Conservation (phyloP, 345 rosid species). For the Eutrema japonicum region DNA sequence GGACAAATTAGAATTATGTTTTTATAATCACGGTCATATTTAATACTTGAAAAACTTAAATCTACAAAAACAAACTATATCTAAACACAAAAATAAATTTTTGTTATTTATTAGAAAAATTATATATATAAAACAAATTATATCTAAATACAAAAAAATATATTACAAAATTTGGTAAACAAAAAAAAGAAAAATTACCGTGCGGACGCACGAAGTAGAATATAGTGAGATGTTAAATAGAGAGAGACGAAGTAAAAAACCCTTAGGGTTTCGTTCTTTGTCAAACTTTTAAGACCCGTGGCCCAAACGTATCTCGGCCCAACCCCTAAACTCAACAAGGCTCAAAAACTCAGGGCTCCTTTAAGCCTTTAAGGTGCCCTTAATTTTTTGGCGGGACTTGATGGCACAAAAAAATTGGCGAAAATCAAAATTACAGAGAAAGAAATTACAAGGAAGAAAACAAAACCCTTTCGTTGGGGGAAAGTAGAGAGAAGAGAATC, state of each 20-base stretch:
- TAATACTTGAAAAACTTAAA: too few species aligned
- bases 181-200: too few species aligned
- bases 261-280: constrained; percentile 22
- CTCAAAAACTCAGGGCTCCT: neutral
- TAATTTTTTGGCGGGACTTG: constrained; percentile 38
- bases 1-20: too few species aligned
- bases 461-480: neutral
- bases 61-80: too few species aligned
- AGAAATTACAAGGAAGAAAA: constrained; percentile 9
- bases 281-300: neutral
- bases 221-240: constrained; percentile 30
- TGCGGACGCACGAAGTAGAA: too few species aligned
- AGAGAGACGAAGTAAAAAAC: constrained; percentile 1
- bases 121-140: too few species aligned
- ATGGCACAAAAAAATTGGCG: constrained; percentile 19
- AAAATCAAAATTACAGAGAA: neutral
- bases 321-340: neutral
- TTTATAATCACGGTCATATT: too few species aligned
- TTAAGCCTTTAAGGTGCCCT: constrained; percentile 2
- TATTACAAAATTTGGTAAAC: too few species aligned
- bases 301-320: neutral
- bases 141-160: too few species aligned
- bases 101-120: too few species aligned
- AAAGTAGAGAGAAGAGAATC: constrained; percentile 8
- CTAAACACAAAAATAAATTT: too few species aligned